phyloP scores from a whole-genome alignment of 306 rosid genomes.

The Argentina anserina region DNA sequence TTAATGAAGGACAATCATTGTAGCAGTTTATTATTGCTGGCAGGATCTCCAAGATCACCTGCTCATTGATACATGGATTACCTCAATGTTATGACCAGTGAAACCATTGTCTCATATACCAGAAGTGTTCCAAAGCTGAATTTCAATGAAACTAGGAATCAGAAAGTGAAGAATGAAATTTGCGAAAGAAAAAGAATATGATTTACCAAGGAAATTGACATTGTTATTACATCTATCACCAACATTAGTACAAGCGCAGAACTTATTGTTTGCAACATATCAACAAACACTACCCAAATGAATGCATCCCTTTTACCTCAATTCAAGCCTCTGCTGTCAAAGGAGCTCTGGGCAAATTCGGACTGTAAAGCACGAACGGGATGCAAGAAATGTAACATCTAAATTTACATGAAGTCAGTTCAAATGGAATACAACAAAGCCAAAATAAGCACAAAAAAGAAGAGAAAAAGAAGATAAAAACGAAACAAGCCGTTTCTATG shows the following conservation, averaged over 20 bases:
- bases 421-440: slow-evolving; percentile 57
- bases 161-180: neutral
- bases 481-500: slow-evolving; percentile 41
- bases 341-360: slow-evolving; percentile 33
- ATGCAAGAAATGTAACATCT: slow-evolving; percentile 52
- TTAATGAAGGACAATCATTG: neutral
- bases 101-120: neutral
- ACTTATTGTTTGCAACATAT: slow-evolving; percentile 29
- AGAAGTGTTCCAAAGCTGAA: neutral
- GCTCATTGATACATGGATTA: neutral
- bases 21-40: neutral
- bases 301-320: slow-evolving; percentile 44
- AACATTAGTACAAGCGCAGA: neutral
- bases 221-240: slow-evolving; percentile 15
- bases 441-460: slow-evolving; percentile 21
- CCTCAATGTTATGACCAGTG: neutral
- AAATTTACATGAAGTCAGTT: slow-evolving; percentile 69
- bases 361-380: slow-evolving; percentile 30
- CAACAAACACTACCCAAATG: slow-evolving; percentile 30
- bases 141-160: neutral
- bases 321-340: slow-evolving; percentile 35
- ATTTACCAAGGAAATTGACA: slow-evolving; percentile 12
- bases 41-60: neutral
- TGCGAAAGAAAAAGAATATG: neutral
- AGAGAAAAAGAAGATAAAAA: slow-evolving; percentile 12